Evolutionary conservation across 768 basidiomycete species (phyloP), one percentile per base, ranked within the genome.

Genomic region (Butyriboletus loyo): DNA sequence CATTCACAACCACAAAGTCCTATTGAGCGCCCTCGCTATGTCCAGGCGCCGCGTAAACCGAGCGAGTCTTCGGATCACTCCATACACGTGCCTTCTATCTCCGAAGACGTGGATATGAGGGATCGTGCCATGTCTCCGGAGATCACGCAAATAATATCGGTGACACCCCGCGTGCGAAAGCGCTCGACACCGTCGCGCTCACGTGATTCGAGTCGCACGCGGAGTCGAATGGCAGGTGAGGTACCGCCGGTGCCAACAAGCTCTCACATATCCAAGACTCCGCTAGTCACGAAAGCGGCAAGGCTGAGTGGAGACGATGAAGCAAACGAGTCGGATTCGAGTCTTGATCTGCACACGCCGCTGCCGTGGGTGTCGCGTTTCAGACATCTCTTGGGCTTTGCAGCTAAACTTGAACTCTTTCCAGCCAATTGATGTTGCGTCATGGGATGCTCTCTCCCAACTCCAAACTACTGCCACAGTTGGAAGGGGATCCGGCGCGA

Each of bases 281-380:
- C 37, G 27, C 14, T 41, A 36, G 44, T 28, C 17, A 46, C 13
- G 22, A 53, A 39, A 44, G 35, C 8, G 13, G 34, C 42, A 14
- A 41, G 45, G 37, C 5, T 46, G 27, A 49, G 54, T 42, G 43
- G 53, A 14, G 47, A 36, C 3, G 50, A 43, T 11, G 54, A 46
- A 13, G 46, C 72, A 66, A 69, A 71, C 24, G 81, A 80, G n/a
- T 77, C 76, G 1, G 83, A 85, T 69, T 85, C 84, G 17, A 84
- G 82, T 65, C 63, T 86, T 45, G 85, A 87, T 68, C 60, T 87
- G 30, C 84, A 86, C 58, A 87, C 85, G 1, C 84, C 85, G 0
- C 64, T 87, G 9, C 84, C 85, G 85, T 86, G 59, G 68, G 85
- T 80, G 10, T 22, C 13, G 51, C 13, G 51, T 44, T 48, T 36